Percentiles rank a stretch among this genome's conserved stretches.
phyloP scores from a whole-genome alignment of 352 stramenopile species.

The Globisporangium megalacanthum region DNA sequence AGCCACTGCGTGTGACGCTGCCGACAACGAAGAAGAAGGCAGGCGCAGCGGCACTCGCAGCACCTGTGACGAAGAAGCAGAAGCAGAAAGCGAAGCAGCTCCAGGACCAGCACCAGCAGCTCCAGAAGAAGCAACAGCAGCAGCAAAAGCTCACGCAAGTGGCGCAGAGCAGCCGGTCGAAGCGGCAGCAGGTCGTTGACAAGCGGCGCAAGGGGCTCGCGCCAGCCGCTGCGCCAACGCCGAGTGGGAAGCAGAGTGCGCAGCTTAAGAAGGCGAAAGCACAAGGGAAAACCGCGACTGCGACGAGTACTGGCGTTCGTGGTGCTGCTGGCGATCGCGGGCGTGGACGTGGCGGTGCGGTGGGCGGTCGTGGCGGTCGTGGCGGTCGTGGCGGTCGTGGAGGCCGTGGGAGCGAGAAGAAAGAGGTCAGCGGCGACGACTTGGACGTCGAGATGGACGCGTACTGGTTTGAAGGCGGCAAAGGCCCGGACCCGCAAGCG shows the following conservation, averaged over 20 bases:
- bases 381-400: slow-evolving; percentile 16
- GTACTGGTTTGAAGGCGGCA: slow-evolving; percentile 87
- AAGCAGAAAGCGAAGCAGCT: slow-evolving; percentile 12
- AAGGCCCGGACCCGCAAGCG: slow-evolving; percentile 82
- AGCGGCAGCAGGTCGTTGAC: slow-evolving; percentile 72
- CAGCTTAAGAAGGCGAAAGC: slow-evolving; percentile 21
- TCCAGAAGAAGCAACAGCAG: slow-evolving; percentile 40
- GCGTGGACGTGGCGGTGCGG: slow-evolving; percentile 12
- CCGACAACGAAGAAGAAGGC: slow-evolving; percentile 15
- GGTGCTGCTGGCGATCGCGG: slow-evolving; percentile 8
- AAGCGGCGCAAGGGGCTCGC: slow-evolving; percentile 70
- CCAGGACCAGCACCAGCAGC: slow-evolving; percentile 18
- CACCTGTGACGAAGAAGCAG: slow-evolving; percentile 11
- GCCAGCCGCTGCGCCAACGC: slow-evolving; percentile 14
- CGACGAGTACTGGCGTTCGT: neutral
- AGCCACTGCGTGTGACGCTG: slow-evolving; percentile 14
- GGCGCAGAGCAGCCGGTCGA: slow-evolving; percentile 50
- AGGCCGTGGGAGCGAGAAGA: slow-evolving; percentile 27
- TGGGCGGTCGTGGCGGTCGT: slow-evolving; percentile 20
- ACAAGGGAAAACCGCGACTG: neutral
- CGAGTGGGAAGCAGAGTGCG: slow-evolving; percentile 24
- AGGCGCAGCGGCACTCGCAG: slow-evolving; percentile 10
- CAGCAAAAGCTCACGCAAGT: slow-evolving; percentile 66
- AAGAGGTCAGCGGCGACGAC: slow-evolving; percentile 59
- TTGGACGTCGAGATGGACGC: slow-evolving; percentile 86